phyloP scores from a whole-genome alignment of 768 basidiomycete genomes.

The Artomyces pyxidatus region DNA sequence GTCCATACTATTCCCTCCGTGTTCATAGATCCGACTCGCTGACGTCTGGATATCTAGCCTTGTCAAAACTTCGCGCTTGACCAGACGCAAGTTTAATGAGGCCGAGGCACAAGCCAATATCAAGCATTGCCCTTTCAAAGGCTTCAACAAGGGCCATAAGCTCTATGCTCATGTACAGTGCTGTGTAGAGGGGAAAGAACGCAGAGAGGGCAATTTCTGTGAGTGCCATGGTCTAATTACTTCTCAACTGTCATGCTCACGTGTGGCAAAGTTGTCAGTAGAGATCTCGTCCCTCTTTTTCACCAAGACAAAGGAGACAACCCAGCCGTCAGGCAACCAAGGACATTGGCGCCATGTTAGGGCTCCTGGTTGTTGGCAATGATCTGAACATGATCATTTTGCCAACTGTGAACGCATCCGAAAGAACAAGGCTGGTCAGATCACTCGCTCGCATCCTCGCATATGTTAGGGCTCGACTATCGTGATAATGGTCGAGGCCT shows the following conservation, averaged over 20 bases:
- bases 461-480: too few relatives aligned
- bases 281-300: too few relatives aligned
- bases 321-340: too few relatives aligned
- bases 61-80: constrained; percentile 97
- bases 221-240: constrained; percentile 24
- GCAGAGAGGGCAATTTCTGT: too few relatives aligned
- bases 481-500: too few relatives aligned
- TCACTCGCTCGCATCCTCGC: too few relatives aligned
- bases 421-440: too few relatives aligned
- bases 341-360: too few relatives aligned
- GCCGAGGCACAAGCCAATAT: constrained; percentile 74
- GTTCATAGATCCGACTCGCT: constrained; percentile 14
- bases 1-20: constrained; percentile 27
- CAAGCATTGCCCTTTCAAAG: constrained; percentile 92
- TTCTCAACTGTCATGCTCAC: constrained; percentile 17
- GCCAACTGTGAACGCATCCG: too few relatives aligned
- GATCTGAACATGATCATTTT: too few relatives aligned
- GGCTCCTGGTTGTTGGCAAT: too few relatives aligned
- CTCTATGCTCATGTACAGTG: constrained; percentile 87
- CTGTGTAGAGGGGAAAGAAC: constrained; percentile 86
- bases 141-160: constrained; percentile 80
- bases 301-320: too few relatives aligned
- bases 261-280: constrained; percentile 70
- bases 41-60: constrained; percentile 44
- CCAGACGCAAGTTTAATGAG: constrained; percentile 89